phyloP scores from a whole-genome alignment of 23 red algal genomes.

The Pyropia yezoensis region DNA sequence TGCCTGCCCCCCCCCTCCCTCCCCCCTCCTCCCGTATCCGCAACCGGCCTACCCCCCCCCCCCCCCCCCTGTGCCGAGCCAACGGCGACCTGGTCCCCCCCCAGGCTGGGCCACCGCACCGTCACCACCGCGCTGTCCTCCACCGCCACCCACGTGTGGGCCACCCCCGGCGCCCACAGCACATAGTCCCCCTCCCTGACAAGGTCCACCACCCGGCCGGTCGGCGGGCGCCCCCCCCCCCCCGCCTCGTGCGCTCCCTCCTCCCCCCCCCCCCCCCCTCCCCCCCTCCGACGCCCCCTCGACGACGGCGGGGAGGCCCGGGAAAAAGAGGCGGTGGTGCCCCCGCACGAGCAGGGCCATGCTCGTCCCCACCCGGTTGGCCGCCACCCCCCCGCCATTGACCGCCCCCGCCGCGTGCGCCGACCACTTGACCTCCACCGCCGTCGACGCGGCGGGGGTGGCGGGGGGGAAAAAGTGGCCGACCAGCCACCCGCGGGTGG shows the following conservation, averaged over 20 bases:
- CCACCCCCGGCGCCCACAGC: slow-evolving; percentile 29
- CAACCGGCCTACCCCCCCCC: too few relatives aligned
- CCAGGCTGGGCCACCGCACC: slow-evolving; percentile 51
- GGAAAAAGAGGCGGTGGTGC: slow-evolving; percentile 45
- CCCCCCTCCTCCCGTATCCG: too few relatives aligned
- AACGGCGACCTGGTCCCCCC: slow-evolving; percentile 28
- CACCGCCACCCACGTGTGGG: slow-evolving; percentile 48
- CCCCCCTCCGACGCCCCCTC: too few relatives aligned
- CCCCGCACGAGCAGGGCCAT: slow-evolving; percentile 55
- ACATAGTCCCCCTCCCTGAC: slow-evolving; percentile 53
- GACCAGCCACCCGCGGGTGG: too few relatives aligned
- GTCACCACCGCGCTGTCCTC: slow-evolving; percentile 37
- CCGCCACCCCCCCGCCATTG: slow-evolving; percentile 22
- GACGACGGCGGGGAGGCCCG: too few relatives aligned
- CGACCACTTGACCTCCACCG: slow-evolving; percentile 45
- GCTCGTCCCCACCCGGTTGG: slow-evolving; percentile 33
- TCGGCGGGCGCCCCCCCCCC: too few relatives aligned
- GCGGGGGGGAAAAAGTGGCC: too few relatives aligned
- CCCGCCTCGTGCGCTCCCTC: too few relatives aligned
- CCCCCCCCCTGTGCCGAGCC: too few relatives aligned
- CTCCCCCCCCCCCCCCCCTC: too few relatives aligned
- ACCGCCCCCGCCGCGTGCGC: slow-evolving; percentile 14
- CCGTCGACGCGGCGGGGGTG: too few relatives aligned
- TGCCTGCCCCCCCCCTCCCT: too few relatives aligned
- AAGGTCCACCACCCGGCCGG: slow-evolving; percentile 30